A percentile compares a stretch with the other conserved stretches of the same genome.
phyloP scores from a whole-genome alignment of 306 rosid genomes.

The Begonia fuchsioides region DNA sequence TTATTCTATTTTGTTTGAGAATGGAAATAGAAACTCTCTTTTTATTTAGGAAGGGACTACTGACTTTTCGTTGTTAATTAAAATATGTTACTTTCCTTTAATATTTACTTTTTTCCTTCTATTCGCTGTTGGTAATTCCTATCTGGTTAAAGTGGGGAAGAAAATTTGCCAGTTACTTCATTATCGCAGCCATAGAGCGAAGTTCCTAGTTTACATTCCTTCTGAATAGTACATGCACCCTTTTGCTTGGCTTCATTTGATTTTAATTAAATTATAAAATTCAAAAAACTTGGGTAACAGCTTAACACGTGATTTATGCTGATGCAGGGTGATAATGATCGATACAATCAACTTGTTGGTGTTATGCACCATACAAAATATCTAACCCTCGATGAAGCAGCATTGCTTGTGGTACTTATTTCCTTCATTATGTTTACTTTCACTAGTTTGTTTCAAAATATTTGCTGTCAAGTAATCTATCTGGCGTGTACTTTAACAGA shows the following conservation, averaged over 20 bases:
- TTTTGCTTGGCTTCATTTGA: not conserved
- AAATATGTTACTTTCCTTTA: not conserved
- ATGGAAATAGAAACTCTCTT: too few species aligned
- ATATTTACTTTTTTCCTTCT: too few species aligned
- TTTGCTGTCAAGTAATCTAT: not conserved
- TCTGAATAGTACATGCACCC: not conserved
- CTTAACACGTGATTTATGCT: not conserved
- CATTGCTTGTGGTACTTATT: conserved; percentile 35
- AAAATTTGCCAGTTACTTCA: too few species aligned
- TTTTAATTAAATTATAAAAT: not conserved
- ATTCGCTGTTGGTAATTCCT: too few species aligned
- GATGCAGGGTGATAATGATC: conserved; percentile 33
- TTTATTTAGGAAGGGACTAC: too few species aligned
- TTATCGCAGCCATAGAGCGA: too few species aligned
- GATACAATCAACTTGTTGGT: conserved; percentile 34
- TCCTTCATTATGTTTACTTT: not conserved
- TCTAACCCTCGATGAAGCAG: conserved; percentile 21
- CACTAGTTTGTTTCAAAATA: not conserved
- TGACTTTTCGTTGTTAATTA: too few species aligned
- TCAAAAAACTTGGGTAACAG: not conserved
- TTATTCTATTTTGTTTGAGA: too few species aligned
- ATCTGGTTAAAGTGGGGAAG: too few species aligned
- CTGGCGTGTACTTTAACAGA: conserved; percentile 19
- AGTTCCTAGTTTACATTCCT: too few species aligned
- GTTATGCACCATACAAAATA: conserved; percentile 15